Evolutionary conservation across 345 rosid genomes (phyloP).

Genomic region (Eucalyptus victrix): DNA sequence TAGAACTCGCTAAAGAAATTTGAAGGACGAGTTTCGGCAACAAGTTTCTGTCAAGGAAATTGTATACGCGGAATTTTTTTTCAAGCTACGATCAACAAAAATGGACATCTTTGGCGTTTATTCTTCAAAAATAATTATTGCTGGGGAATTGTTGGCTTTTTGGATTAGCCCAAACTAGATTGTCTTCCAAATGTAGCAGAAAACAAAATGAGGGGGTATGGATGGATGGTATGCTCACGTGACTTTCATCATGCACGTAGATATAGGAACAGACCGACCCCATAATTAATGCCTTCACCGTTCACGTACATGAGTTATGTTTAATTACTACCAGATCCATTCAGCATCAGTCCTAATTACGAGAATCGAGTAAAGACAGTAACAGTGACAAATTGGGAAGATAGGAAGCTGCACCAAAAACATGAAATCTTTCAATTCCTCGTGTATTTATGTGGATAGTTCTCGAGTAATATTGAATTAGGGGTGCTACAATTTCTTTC

Average conservation of each 20-base stretch:
- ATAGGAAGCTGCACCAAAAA: neutral
- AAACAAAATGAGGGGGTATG: neutral
- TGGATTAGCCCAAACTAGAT: neutral
- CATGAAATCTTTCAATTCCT: neutral
- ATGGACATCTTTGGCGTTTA: neutral
- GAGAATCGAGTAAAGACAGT: neutral
- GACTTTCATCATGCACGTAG: neutral
- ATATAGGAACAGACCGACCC: neutral
- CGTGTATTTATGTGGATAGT: neutral
- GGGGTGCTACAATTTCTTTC: neutral
- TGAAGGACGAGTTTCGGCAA: neutral
- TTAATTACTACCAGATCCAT: neutral
- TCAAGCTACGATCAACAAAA: neutral
- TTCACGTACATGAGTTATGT: neutral
- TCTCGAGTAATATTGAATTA: neutral
- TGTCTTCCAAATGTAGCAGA: neutral
- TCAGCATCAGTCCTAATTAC: neutral
- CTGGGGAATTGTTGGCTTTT: neutral
- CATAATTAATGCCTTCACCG: neutral
- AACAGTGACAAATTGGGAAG: neutral
- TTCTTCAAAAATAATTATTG: neutral
- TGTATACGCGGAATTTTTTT: neutral
- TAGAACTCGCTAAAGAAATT: neutral
- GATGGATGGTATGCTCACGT: neutral
- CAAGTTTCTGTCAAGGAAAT: neutral